A percentile compares a stretch with the other conserved stretches of the same genome.
Evolutionary conservation across 257 asterid species (phyloP).

Genomic region (Plectranthus barbatus): DNA sequence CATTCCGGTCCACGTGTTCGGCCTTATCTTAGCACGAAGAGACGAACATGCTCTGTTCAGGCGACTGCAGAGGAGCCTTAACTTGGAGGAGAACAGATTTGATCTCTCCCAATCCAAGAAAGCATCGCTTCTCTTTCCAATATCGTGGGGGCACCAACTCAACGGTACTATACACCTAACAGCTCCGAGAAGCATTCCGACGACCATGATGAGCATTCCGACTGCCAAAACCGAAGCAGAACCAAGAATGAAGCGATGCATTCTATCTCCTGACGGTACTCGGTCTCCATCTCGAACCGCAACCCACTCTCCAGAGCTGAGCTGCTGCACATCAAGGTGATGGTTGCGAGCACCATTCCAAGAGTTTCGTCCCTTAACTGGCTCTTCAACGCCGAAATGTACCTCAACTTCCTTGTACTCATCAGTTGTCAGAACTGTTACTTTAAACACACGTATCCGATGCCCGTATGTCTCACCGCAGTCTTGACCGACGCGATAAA

Average conservation of each 20-base stretch:
- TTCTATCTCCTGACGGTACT: slow-evolving; percentile 71
- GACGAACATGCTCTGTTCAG: slow-evolving; percentile 47
- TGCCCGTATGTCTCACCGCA: slow-evolving; percentile 81
- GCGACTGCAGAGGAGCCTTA: slow-evolving; percentile 63
- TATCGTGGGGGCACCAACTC: slow-evolving; percentile 83
- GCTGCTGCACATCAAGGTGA: slow-evolving; percentile 83
- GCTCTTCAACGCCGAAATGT: slow-evolving; percentile 40
- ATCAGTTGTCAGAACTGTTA: slow-evolving; percentile 45
- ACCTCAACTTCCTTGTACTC: slow-evolving; percentile 85
- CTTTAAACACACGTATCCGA: slow-evolving; percentile 51
- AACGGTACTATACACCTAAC: slow-evolving; percentile 68
- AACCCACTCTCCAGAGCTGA: slow-evolving; percentile 76
- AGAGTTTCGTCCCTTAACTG: slow-evolving; percentile 62
- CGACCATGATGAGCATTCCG: slow-evolving; percentile 37
- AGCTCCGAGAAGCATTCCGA: slow-evolving; percentile 69
- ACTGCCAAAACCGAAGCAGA: slow-evolving; percentile 49
- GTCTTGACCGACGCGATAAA: slow-evolving; percentile 88
- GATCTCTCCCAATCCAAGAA: slow-evolving; percentile 52
- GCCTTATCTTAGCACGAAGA: slow-evolving; percentile 56
- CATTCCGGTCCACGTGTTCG: slow-evolving; percentile 41
- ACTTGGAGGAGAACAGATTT: slow-evolving; percentile 42
- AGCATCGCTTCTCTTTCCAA: slow-evolving; percentile 80
- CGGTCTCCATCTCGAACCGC: slow-evolving; percentile 83
- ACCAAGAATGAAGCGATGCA: slow-evolving; percentile 58
- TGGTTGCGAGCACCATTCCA: slow-evolving; percentile 94